Conservation (phyloP, 2,329 filamentous ascomycete genomes). For the Beauveria australis region DNA sequence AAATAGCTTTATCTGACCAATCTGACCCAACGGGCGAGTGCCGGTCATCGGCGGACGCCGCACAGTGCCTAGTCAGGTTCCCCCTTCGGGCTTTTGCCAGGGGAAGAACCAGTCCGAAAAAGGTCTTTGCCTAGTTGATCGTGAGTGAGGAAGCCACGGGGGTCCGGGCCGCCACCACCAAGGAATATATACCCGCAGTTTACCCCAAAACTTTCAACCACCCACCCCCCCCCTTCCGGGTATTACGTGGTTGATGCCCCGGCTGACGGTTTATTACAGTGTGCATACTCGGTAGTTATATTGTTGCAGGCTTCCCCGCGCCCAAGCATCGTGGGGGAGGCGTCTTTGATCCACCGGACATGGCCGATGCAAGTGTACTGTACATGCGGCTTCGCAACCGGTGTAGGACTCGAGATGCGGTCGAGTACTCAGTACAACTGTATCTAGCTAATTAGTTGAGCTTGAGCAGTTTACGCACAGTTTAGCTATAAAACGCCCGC, state of each 20-base stretch:
- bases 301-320: background rate
- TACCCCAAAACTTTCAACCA: no score
- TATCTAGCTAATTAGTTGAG: no score
- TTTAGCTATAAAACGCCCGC: no score
- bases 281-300: background rate
- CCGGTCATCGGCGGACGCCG: conserved; percentile 12
- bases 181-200: no score
- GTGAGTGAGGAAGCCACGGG: no score
- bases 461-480: no score
- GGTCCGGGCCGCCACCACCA: no score
- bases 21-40: background rate
- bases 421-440: no score
- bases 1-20: background rate
- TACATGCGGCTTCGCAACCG: background rate
- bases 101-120: background rate
- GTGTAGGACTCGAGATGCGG: background rate
- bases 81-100: background rate
- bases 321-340: conserved; percentile 6
- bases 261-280: background rate
- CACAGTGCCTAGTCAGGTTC: background rate
- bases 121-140: background rate
- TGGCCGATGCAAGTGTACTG: background rate
- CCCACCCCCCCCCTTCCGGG: no score
- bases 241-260: no score
- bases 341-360: conserved; percentile 9